Evolutionary conservation across 306 rosid species (phyloP), one percentile per base, ranked within the genome.

Genomic region (Lathyrus tuberosus): DNA sequence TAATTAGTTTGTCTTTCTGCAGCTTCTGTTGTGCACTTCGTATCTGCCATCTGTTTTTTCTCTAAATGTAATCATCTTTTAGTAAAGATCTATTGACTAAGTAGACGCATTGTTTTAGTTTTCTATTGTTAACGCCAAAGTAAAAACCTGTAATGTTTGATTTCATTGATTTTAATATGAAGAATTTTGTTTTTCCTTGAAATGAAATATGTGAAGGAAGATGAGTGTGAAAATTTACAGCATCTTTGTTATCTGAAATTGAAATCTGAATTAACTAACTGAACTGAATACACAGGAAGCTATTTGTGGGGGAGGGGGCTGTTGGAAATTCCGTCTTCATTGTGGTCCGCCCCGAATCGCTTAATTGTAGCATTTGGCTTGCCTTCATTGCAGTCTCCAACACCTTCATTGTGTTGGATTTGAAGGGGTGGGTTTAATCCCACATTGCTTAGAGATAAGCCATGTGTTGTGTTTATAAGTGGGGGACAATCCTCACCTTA

Each of bases 151-250:
- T 6, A 43, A 16, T 56, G 58, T 42, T 65, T 43, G 28, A 62
- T 62, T 53, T n/a, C 64, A 53, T 65, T 43, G 40, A 69, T 62
- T 43, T n/a, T 70, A 62, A 40, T 62, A 33, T 51, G 33, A 53
- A 69, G 20, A 51, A 61, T 7, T 44, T 44, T 44, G 8, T 44
- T 44, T 44, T 44, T 8, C 5, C 18, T 44, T 44, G 51, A 44
- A 14, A 44, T 44, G 15, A 35, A 4, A 58, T 12, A 22, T 3
- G 65, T 59, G 65, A 33, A 33, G 20, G 16, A 24, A 11, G 35
- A 24, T 24, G 31, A 22, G 61, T 24, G 61, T 7, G 9, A 54
- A 54, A 54, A 54, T 54, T 54, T 54, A 35, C 35, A 54, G 61
- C 14, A 16, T 24, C 61, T 54, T 17, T 51, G 28, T 54, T 22